Percentiles rank a stretch among this genome's conserved stretches.
phyloP scores from a whole-genome alignment of 352 stramenopile genomes.

The Phytophthora citrophthora region DNA sequence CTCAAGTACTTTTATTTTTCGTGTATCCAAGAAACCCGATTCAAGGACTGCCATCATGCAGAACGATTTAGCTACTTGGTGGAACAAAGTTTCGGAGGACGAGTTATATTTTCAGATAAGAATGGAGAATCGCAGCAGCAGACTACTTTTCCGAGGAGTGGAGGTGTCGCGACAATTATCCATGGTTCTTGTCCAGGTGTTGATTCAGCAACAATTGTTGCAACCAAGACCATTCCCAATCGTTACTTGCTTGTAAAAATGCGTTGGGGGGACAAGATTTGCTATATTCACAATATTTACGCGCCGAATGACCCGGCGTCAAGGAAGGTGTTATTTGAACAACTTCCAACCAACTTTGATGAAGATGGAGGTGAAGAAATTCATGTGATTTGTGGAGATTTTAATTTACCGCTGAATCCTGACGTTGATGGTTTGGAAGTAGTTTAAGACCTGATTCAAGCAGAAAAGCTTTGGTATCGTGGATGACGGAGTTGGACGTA shows the following conservation, averaged over 20 bases:
- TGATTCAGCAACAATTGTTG: neutral
- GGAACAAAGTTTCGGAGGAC: neutral
- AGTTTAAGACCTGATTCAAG: neutral
- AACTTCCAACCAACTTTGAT: neutral
- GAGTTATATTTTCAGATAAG: conserved; percentile 3
- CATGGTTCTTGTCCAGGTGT: conserved; percentile 9
- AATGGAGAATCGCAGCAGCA: neutral
- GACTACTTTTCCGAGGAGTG: neutral
- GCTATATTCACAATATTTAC: conserved; percentile 17
- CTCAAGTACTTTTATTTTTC: too few species aligned
- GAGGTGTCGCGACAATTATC: conserved; percentile 6
- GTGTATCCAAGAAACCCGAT: conserved; percentile 11
- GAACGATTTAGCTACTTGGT: conserved; percentile 6
- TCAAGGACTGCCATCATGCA: neutral
- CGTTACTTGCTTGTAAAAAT: neutral
- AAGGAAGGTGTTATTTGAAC: neutral
- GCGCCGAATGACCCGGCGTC: conserved; percentile 7
- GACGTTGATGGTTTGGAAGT: neutral
- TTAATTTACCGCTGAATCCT: neutral
- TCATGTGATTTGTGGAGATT: conserved; percentile 5
- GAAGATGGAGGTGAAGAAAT: neutral
- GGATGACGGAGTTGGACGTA: neutral
- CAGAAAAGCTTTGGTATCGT: neutral
- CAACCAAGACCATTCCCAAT: neutral
- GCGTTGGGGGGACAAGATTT: neutral